Conservation (phyloP, 768 basidiomycete genomes). For the Lactarius sp. region DNA sequence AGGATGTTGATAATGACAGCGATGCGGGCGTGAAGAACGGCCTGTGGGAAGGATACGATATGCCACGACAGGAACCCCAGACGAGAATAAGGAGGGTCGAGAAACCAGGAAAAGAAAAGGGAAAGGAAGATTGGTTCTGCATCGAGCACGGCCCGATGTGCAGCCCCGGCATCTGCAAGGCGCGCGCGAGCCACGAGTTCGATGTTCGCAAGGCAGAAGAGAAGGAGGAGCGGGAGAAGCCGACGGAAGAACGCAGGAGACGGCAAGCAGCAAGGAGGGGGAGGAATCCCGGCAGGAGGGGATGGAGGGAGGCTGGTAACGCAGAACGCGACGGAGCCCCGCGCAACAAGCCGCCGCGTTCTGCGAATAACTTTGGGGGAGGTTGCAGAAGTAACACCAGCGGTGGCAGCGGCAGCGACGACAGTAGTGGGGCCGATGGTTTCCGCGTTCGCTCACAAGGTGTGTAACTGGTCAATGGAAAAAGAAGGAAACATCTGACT, state of each 20-base stretch:
- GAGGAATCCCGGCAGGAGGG: not conserved
- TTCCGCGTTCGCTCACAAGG: not conserved
- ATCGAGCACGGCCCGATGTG: constrained; percentile 18
- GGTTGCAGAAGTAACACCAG: not conserved
- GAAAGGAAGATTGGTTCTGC: constrained; percentile 6
- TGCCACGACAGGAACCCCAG: not conserved
- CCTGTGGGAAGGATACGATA: constrained; percentile 8
- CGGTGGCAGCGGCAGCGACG: not conserved
- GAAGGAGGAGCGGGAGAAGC: not conserved
- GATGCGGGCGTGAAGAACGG: not conserved
- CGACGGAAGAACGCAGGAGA: not conserved
- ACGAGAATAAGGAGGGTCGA: not conserved
- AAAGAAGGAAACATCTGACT: not conserved
- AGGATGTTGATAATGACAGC: not conserved
- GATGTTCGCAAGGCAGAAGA: not conserved
- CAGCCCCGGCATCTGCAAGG: constrained; percentile 16
- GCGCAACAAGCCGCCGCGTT: not conserved
- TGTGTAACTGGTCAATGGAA: not conserved
- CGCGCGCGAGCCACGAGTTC: not conserved
- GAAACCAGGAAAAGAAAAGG: not conserved
- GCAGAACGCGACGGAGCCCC: not conserved
- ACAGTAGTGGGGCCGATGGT: not conserved
- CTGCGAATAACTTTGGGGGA: not conserved
- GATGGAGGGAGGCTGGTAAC: not conserved
- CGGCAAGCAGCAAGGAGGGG: not conserved